Base-by-base conservation (phyloP, 2,329 filamentous ascomycete species). In the Taxawa tesnikishii region DNA sequence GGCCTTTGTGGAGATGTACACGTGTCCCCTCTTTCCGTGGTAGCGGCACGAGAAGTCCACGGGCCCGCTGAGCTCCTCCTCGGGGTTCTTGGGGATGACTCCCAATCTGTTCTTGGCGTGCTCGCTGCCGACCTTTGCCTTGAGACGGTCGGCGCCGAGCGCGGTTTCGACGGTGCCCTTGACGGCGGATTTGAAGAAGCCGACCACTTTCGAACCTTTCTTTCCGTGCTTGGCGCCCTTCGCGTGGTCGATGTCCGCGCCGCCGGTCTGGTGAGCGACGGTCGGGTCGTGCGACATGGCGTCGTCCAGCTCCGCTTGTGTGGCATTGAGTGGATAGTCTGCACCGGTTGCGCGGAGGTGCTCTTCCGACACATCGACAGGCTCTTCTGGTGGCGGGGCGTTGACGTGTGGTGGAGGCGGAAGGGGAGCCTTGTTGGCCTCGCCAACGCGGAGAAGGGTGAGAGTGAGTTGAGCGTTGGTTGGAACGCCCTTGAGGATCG, bases 401-500 rank as follows among this genome's bases (percentile, higher is more conserved):
- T 45, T 38, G 14, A 62, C 55, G 11, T 50, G 53, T 11, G 70
- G 70, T 14, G 70, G 69, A 8, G 70, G 63, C 17, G 83, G 82
- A 0, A 92, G 56, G 0, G 84, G 84, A 1, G 81, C 77, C 42
- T 81, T 80, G 56, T 87, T 87, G 8, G 72, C 73, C 55, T 92
- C 84, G 25, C 83, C 83, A 17, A 88, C 75, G 4, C 84, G 79
- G 8, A 92, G 71, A 2, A 92, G 66, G 0, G 83, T 92, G 16
- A 92, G 61, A 0, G 83, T 76, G 12, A 92, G 70, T 48, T 93
- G 84, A 3, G 83, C 82, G 49, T 92, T 90, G 2, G 83, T 93
- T 1, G 84, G 84, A 0, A 90, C 76, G 3, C 83, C 82, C 48
- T 80, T 83, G 31, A 93, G 70, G 1, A 90, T 51, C 0, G 79